phyloP scores from a whole-genome alignment of 345 rosid genomes.

The Reutealis trisperma region DNA sequence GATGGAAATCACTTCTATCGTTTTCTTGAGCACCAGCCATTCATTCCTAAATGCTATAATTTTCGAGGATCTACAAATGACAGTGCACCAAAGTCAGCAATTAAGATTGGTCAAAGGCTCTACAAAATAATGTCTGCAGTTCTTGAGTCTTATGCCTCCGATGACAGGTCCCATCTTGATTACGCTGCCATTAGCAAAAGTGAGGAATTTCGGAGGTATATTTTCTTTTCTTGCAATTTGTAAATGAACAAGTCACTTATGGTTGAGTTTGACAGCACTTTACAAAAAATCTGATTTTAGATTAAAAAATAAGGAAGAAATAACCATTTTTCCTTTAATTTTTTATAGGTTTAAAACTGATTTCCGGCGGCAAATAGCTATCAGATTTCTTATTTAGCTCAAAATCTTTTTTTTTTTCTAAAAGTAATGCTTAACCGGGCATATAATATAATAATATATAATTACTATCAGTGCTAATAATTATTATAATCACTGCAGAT shows the following conservation, averaged over 20 bases:
- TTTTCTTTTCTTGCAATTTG: background rate
- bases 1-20: constrained; percentile 81
- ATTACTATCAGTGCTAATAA: too few species aligned
- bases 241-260: too few species aligned
- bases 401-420: too few species aligned
- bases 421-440: too few species aligned
- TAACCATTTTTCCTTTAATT: too few species aligned
- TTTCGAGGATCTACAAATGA: constrained; percentile 62
- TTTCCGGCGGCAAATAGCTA: too few species aligned
- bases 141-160: constrained; percentile 69
- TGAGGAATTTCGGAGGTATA: constrained; percentile 84
- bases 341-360: too few species aligned
- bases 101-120: constrained; percentile 46
- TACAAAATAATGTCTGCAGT: constrained; percentile 78
- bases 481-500: constrained; percentile 39
- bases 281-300: too few species aligned
- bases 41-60: constrained; percentile 62
- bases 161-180: constrained; percentile 60
- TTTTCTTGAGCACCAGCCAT: constrained; percentile 83
- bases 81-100: constrained; percentile 56
- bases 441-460: too few species aligned
- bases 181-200: constrained; percentile 62
- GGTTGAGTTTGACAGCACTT: too few species aligned
- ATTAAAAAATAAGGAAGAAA: too few species aligned
- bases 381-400: too few species aligned